Evolutionary conservation across 306 rosid species (phyloP).

Genomic region (Dryas alaskensis): DNA sequence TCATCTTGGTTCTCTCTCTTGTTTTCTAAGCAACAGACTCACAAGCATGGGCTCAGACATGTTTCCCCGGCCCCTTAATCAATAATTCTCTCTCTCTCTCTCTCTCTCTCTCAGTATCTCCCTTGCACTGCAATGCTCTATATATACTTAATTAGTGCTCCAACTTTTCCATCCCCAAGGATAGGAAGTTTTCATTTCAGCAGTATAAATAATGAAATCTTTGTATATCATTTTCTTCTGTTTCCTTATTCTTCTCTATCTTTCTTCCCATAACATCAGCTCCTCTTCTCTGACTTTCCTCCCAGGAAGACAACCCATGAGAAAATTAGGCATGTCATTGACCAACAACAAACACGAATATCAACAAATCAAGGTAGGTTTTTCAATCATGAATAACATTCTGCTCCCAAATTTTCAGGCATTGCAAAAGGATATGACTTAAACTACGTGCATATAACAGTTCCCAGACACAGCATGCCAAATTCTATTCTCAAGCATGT

Average conservation of each 20-base stretch:
- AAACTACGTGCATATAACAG: not conserved
- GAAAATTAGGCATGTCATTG: conserved; percentile 47
- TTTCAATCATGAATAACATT: not conserved
- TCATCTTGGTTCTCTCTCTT: conserved; percentile 20
- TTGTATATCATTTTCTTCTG: conserved; percentile 46
- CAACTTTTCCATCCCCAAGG: conserved; percentile 30
- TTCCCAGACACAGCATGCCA: not conserved
- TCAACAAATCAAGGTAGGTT: conserved; percentile 40
- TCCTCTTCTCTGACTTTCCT: conserved; percentile 31
- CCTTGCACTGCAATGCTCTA: conserved; percentile 34
- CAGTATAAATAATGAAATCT: conserved; percentile 46
- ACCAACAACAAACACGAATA: conserved; percentile 19
- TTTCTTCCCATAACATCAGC: conserved; percentile 41
- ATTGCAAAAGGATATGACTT: not conserved
- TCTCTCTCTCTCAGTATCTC: conserved; percentile 28
- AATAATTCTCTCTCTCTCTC: conserved; percentile 48
- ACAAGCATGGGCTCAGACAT: conserved; percentile 59
- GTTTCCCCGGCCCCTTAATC: conserved; percentile 57
- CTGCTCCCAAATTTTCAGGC: not conserved
- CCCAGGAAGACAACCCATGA: conserved; percentile 18
- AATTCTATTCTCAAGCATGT: not conserved
- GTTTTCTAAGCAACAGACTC: conserved; percentile 46
- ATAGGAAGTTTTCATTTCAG: conserved; percentile 25
- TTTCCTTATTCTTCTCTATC: conserved; percentile 43
- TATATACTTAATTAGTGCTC: conserved; percentile 40